Base-by-base conservation (phyloP, 192 early-diverging fungal species). In the Podila epigama region DNA sequence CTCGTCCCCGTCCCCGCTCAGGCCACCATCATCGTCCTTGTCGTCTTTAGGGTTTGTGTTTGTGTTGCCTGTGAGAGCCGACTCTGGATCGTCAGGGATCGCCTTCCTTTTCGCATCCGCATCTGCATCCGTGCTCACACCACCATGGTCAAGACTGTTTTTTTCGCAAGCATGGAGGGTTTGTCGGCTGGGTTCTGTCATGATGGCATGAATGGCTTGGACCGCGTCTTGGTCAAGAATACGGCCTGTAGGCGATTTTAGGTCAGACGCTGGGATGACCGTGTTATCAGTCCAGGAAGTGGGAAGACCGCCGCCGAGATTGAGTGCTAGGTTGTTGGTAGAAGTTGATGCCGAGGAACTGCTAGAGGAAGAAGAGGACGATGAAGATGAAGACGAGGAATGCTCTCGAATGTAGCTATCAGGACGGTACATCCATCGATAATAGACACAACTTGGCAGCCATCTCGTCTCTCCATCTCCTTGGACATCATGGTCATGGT, bases 341-440 rank as follows among this genome's bases (percentile, higher is more conserved):
- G 60, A 71, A 1, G 48, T 28, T 8, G 15, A 22, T 2, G 58
- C 18, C 27, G 32, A 15, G 4, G 57, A 52, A 12, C 2, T 15
- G 13, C 35, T 48, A 16, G 34, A n/a, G n/a, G n/a, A n/a, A 20
- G 44, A 18, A 48, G 20, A 48, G 7, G 44, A 48, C 0, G 44
- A 61, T 0, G 10, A 25, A 1, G 31, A 57, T 10, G 55, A 32
- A 15, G 34, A 57, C 16, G 29, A 33, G 8, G 32, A 39, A 12
- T 71, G 56, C 1, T 51, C 42, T 3, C 18, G 53, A 39, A 71
- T 40, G 22, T 63, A 56, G 9, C 59, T 57, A 4, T 72, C 70
- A 12, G 70, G n/a, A 7, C 37, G 48, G 29, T 59, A 72, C 70
- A 72, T 72, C 70, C 70, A 72, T 42, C 50, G 53, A 50, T 63